Conservation (phyloP, 2,329 filamentous ascomycete species). For the Penicillium sp. region DNA sequence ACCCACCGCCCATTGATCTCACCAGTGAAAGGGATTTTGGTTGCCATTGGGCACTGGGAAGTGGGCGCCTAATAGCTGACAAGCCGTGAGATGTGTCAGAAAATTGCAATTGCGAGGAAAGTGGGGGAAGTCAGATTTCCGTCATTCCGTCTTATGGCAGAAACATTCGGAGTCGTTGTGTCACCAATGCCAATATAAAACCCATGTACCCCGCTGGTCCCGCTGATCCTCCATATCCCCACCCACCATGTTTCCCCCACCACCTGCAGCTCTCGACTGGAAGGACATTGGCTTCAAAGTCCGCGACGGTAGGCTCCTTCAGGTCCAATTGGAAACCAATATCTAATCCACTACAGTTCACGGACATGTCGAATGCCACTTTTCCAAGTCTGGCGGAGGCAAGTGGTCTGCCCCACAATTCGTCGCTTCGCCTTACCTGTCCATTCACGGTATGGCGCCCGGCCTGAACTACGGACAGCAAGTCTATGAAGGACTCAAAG, state of each 20-base stretch:
- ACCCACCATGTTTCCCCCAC: slow-evolving; percentile 31
- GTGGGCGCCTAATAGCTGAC: background rate
- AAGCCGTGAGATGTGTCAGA: background rate
- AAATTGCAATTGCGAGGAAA: background rate
- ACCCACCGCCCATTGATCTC: background rate
- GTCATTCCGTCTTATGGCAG: background rate
- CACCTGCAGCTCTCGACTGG: slow-evolving; percentile 65
- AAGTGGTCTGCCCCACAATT: slow-evolving; percentile 78
- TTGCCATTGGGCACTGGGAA: background rate
- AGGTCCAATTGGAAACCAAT: background rate
- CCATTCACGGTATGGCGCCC: slow-evolving; percentile 91
- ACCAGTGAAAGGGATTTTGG: background rate
- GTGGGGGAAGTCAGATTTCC: background rate
- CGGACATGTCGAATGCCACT: slow-evolving; percentile 88
- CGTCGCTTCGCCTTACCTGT: slow-evolving; percentile 78
- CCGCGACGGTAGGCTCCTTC: slow-evolving; percentile 68
- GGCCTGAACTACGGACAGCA: slow-evolving; percentile 97
- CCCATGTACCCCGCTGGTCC: background rate
- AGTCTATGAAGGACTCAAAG: slow-evolving; percentile 97
- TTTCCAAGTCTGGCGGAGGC: slow-evolving; percentile 67
- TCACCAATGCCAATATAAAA: background rate
- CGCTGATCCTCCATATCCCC: background rate
- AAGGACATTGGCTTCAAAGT: slow-evolving; percentile 88
- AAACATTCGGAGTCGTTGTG: background rate
- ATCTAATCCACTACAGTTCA: slow-evolving; percentile 59